Evolutionary conservation across 2,329 filamentous ascomycete species (phyloP).

Genomic region (Clathrospora elynae): DNA sequence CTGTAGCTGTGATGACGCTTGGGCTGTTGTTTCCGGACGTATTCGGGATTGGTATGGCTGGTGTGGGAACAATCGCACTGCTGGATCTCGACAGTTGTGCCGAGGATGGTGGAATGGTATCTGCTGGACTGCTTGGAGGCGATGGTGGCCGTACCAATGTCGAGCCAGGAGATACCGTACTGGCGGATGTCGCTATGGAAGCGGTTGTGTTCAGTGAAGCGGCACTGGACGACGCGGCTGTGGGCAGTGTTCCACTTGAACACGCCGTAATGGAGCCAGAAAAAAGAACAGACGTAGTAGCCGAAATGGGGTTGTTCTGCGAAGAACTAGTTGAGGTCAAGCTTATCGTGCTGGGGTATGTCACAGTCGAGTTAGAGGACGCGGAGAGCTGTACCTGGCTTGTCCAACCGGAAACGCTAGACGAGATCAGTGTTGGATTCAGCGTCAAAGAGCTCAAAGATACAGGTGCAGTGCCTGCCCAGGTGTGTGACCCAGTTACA

Average conservation of each 20-base stretch:
- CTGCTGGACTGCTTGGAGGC: not conserved
- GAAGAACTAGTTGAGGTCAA: not conserved
- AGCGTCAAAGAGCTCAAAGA: not conserved
- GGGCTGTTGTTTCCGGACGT: not conserved
- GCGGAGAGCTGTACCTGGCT: not conserved
- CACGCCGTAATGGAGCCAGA: not conserved
- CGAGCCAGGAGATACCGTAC: not conserved
- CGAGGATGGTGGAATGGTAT: not conserved
- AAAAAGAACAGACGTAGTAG: not conserved
- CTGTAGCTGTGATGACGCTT: not conserved
- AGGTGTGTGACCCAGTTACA: not conserved
- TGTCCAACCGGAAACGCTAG: too few relatives aligned
- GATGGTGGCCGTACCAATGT: not conserved
- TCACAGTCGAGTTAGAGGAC: not conserved
- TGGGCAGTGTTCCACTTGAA: not conserved
- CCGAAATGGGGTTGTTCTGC: not conserved
- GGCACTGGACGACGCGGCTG: not conserved
- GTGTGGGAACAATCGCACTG: not conserved
- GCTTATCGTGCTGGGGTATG: not conserved
- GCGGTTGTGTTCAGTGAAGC: not conserved
- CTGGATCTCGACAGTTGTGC: not conserved
- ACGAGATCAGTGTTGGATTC: not conserved
- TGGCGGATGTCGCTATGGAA: not conserved
- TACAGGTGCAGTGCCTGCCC: not conserved
- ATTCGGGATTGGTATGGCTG: not conserved